These are phyloP conservation scores for Leishmania guyanensis DNA, from an alignment of 208 protist species.

Conservation along the genomic window DNA sequence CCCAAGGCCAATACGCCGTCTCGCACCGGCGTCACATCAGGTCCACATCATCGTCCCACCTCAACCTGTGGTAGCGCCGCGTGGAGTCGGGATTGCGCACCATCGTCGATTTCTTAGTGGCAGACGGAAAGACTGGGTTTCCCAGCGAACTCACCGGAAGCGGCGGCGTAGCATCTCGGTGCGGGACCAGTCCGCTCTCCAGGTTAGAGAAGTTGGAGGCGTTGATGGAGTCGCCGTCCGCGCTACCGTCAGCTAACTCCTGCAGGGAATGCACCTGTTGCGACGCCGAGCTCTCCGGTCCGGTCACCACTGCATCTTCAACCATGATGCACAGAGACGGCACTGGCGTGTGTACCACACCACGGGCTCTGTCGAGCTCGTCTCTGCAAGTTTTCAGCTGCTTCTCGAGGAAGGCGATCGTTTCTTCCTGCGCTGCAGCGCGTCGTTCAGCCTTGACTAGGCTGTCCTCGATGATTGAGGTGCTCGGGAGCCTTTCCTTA, in stretches of 20 bases:
- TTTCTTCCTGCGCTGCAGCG: conserved; percentile 32
- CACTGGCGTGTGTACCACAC: conserved; percentile 12
- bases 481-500: background rate
- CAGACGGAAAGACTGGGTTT: background rate
- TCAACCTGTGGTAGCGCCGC: conserved; percentile 30
- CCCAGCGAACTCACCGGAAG: background rate
- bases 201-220: conserved; percentile 24
- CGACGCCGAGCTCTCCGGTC: conserved; percentile 11
- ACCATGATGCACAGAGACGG: conserved; percentile 8
- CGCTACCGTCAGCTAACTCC: conserved; percentile 17
- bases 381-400: conserved; percentile 40
- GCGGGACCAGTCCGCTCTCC: background rate
- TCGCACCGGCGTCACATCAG: background rate
- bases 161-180: background rate
- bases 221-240: conserved; percentile 23
- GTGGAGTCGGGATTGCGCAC: conserved; percentile 31
- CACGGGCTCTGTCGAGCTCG: conserved; percentile 20
- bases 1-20: background rate
- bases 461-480: conserved; percentile 2
- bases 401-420: conserved; percentile 46
- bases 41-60: conserved; percentile 27
- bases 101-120: conserved; percentile 25
- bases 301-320: background rate
- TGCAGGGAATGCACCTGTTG: conserved; percentile 23
- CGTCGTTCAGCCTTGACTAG: conserved; percentile 23